Evolutionary conservation across 257 asterid species (phyloP).

Genomic region (Oldenlandia corymbosa): DNA sequence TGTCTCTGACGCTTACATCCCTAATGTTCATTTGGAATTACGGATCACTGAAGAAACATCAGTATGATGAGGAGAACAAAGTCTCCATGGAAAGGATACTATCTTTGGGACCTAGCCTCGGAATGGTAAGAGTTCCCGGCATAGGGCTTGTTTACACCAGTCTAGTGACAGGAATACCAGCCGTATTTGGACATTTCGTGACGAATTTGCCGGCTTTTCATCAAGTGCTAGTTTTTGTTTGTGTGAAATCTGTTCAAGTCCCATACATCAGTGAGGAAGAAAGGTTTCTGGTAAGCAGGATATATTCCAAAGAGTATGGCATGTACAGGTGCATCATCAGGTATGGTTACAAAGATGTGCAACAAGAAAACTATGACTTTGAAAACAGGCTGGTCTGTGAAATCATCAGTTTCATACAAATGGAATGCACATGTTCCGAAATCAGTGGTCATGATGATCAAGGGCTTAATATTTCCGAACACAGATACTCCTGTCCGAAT

Average conservation of each 20-base stretch:
- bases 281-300: slow-evolving; percentile 40
- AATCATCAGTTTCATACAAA: slow-evolving; percentile 31
- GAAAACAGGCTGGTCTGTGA: slow-evolving; percentile 37
- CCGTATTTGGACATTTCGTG: slow-evolving; percentile 51
- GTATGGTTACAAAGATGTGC: slow-evolving; percentile 47
- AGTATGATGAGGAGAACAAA: slow-evolving; percentile 39
- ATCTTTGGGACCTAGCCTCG: slow-evolving; percentile 46
- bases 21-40: slow-evolving; percentile 37
- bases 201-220: slow-evolving; percentile 66
- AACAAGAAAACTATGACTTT: slow-evolving; percentile 34
- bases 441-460: slow-evolving; percentile 4
- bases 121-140: slow-evolving; percentile 60
- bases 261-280: slow-evolving; percentile 42
- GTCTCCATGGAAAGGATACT: slow-evolving; percentile 46
- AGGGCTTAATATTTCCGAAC: slow-evolving; percentile 1
- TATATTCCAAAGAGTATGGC: slow-evolving; percentile 38
- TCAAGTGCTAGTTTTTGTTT: slow-evolving; percentile 46
- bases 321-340: slow-evolving; percentile 55
- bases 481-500: slow-evolving; percentile 7
- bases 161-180: slow-evolving; percentile 52
- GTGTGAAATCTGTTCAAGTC: slow-evolving; percentile 48
- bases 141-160: slow-evolving; percentile 52
- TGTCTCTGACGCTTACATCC: slow-evolving; percentile 23
- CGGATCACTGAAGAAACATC: slow-evolving; percentile 33
- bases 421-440: slow-evolving; percentile 17